Evolutionary conservation across 1,284 basidiomycete species (phyloP), one percentile per base, ranked within the genome.

Genomic region (Apiotrichum brassicae): DNA sequence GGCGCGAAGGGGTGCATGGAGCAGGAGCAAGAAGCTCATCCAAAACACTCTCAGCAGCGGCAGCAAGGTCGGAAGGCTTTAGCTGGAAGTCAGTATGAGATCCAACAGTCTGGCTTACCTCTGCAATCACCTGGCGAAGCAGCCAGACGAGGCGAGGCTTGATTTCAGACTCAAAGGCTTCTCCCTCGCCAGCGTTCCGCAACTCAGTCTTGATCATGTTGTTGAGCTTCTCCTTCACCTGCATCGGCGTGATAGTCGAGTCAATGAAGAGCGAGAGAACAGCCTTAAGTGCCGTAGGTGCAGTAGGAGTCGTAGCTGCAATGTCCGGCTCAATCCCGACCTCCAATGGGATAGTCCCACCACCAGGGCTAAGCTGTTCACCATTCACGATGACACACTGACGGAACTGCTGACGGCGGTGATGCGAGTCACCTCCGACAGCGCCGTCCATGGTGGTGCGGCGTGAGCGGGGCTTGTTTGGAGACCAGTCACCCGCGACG

Each of bases 361-460:
- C n/a, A n/a, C 22, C 25, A 2, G 57, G 57, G 23, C 33, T 36
- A 28, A 48, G 36, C 12, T 34, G 53, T 18, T 37, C 42, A 12
- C 57, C 57, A 36, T 59, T 54, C 19, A 59, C 48, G 33, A 59
- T 59, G 13, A 56, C 51, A 39, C 35, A 48, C 39, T 49, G 45
- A 11, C 56, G 51, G 41, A 41, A 48, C 48, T 33, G 39, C 20
- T 49, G 42, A 0, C 57, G 41, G 28, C 14, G 8, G n/a, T 13
- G 24, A 13, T 8, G 8, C 9, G 13, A 9, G 37, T 38, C 12
- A 3, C 14, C 3, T 9, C 18, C 19, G 18, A 8, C 12, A 4
- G 37, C 19, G n/a, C n/a, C 8, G 37, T 24, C 22, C 24, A 14
- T 24, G 22, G 16, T 13, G 20, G 22, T 9, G 42, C 7, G 14